Conservation (phyloP, 345 rosid species). For the Pistacia integerrima region DNA sequence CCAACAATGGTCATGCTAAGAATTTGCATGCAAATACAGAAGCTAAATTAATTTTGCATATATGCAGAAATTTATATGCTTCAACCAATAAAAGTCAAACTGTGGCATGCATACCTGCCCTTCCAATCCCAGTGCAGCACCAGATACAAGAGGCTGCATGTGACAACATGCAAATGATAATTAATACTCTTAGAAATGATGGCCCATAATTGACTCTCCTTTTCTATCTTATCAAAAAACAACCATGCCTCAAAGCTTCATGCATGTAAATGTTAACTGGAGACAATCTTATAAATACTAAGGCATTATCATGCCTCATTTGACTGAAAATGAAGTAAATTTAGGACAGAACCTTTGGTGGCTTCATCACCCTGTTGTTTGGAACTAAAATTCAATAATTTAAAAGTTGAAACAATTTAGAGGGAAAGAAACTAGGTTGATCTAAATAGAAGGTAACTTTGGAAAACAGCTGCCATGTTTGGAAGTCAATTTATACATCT, state of each 20-base stretch:
- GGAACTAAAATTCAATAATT: not conserved
- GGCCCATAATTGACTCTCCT: not conserved
- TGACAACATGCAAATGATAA: conserved; percentile 18
- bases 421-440: not conserved
- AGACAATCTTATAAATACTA: not conserved
- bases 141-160: conserved; percentile 92
- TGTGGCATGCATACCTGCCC: conserved; percentile 66
- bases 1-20: not conserved
- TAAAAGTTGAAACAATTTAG: not conserved
- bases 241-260: not conserved
- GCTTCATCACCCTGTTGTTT: not conserved
- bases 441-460: not conserved
- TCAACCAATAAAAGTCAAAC: not conserved
- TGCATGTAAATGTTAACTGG: not conserved
- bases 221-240: not conserved
- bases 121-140: conserved; percentile 95
- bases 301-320: not conserved
- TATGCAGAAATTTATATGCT: conserved; percentile 6
- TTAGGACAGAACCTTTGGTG: not conserved
- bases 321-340: not conserved
- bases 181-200: not conserved
- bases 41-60: conserved; percentile 14
- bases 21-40: conserved; percentile 3
- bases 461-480: not conserved
- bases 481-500: not conserved